Evolutionary conservation across 2,329 filamentous ascomycete species (phyloP).

Genomic region (Xylaria sp.): DNA sequence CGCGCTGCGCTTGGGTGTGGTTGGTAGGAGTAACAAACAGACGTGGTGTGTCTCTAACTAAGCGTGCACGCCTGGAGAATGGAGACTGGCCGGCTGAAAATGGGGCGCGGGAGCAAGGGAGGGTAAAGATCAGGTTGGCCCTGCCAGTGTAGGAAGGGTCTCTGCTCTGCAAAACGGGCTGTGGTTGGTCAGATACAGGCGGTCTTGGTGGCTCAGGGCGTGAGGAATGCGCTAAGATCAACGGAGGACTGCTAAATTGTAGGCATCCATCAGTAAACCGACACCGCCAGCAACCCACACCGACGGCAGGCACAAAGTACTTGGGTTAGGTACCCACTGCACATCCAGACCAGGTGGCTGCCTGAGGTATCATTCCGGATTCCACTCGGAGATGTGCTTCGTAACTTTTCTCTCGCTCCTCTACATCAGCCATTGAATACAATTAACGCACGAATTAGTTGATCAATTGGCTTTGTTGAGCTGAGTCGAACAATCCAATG

Average conservation of each 20-base stretch:
- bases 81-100: neutral
- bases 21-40: slow-evolving; percentile 2
- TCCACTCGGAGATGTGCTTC: too few species aligned
- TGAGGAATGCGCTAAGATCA: slow-evolving; percentile 14
- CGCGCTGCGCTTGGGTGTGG: neutral
- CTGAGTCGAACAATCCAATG: too few species aligned
- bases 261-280: neutral
- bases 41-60: slow-evolving; percentile 3
- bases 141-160: too few species aligned
- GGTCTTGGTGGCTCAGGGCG: slow-evolving; percentile 2
- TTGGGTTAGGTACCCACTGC: too few species aligned
- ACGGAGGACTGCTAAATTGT: neutral
- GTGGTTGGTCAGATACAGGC: slow-evolving; percentile 13
- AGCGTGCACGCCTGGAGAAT: neutral
- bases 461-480: too few species aligned
- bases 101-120: slow-evolving; percentile 8
- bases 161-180: neutral
- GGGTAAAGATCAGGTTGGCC: too few species aligned
- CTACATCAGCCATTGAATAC: too few species aligned
- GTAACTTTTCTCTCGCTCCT: too few species aligned
- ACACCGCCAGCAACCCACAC: neutral
- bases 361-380: too few species aligned
- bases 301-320: neutral
- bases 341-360: too few species aligned
- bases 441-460: too few species aligned